Base-by-base conservation (phyloP, 805 yeast genomes). In the Huiozyma sinensis region DNA sequence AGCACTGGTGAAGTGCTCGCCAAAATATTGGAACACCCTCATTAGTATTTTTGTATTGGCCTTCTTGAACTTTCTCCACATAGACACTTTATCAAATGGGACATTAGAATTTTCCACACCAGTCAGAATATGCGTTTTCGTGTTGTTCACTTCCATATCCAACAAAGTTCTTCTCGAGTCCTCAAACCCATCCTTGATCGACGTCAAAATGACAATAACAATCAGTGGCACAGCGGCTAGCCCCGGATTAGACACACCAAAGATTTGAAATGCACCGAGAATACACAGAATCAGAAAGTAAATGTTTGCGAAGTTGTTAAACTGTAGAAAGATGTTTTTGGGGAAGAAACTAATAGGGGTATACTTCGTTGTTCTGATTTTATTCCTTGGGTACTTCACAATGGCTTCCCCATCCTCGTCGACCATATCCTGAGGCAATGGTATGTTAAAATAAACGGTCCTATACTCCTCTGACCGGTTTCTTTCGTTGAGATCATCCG, bases 301-400 rank as follows among this genome's bases (percentile, higher is more conserved):
- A 41, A 87, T 68, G 64, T 90, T 90, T 38, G 98, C 98, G 49
- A 89, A 76, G 61, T 90, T 92, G 52, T 75, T 78, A 64, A 89
- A 89, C 67, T 92, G 97, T 50, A 75, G 71, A 38, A 66, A 65
- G 43, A 90, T 61, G 64, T 90, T 88, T 61, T 88, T 88, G 4
- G 97, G 97, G 36, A 92, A 52, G 58, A 90, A 90, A 8, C 87
- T 70, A 36, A 92, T 58, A 6, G 97, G 96, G 3, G 97, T 90
- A 65, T 90, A 90, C 67, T 87, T 90, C 1, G 98, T 87, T 0
- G 97, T 89, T 67, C 97, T 79, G 52, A 92, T 86, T 61, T 92
- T 90, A 69, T 90, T 90, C 48, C 96, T 73, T 11, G 94, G 77
- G 57, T 83, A 90, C 10, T 63, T 57, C 1, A 70, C 68, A 11